Conservation (phyloP, 2,329 filamentous ascomycete species). For the Penicillium sp. region DNA sequence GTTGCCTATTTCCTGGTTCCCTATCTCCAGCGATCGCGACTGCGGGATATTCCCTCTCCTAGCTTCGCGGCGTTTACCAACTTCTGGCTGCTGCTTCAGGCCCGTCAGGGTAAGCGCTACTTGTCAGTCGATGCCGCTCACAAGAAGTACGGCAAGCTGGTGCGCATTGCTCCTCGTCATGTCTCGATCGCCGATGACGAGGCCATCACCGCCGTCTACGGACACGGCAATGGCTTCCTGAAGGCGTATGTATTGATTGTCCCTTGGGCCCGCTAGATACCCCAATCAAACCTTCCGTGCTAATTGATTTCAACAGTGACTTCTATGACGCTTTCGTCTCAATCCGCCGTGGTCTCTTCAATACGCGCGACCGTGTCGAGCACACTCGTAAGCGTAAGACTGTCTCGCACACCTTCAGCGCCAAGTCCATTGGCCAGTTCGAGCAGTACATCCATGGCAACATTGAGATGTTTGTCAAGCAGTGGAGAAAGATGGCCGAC, state of each 20-base stretch:
- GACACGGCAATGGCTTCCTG: conserved; percentile 74
- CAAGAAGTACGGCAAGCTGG: conserved; percentile 73
- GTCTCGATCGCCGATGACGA: conserved; percentile 77
- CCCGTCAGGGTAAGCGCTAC: conserved; percentile 67
- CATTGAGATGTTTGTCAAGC: conserved; percentile 69
- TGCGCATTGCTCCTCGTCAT: conserved; percentile 82
- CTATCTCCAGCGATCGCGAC: conserved; percentile 57
- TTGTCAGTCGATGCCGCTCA: conserved; percentile 69
- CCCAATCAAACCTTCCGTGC: not conserved
- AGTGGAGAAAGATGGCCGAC: conserved; percentile 69
- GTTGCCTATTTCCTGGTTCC: conserved; percentile 60
- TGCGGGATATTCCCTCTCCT: conserved; percentile 55
- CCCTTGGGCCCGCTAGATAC: not conserved
- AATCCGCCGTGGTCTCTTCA: conserved; percentile 83
- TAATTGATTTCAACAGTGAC: conserved; percentile 53
- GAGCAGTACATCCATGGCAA: conserved; percentile 87
- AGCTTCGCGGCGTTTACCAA: conserved; percentile 68
- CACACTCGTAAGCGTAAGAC: conserved; percentile 89
- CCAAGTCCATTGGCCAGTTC: conserved; percentile 79
- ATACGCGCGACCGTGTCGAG: conserved; percentile 77
- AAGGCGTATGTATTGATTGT: conserved; percentile 59
- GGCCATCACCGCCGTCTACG: conserved; percentile 77
- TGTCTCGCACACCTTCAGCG: conserved; percentile 81
- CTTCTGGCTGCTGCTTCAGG: conserved; percentile 73
- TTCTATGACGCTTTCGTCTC: conserved; percentile 94